Base-by-base conservation (phyloP, 2,329 filamentous ascomycete species). In the Claviceps sp. region DNA sequence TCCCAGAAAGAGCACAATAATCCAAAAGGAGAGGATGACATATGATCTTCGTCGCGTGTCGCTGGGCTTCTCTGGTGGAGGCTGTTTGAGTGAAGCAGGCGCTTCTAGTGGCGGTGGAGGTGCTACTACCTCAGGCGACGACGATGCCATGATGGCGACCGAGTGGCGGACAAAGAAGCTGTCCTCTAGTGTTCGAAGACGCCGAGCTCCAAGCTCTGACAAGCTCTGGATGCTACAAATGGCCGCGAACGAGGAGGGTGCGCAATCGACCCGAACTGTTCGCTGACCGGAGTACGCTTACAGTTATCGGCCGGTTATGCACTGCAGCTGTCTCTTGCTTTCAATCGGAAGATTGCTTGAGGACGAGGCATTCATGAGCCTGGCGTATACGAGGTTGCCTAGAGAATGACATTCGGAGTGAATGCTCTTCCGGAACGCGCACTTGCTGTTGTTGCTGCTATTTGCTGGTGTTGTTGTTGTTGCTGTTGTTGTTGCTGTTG, bases 1-100 rank as follows among this genome's bases (percentile, higher is more conserved):
- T 2, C 93, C 93, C 5, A 98, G 70, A 34, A 85, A 77, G 6
- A 95, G 65, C 6, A 95, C 87, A 39, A 97, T 81, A 5, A 82
- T 72, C 93, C 93, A 98, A 68, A 96, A 97, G 8, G 91, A 91
- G 55, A 86, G 66, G 55, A 98, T 82, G 49, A 97, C 85, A 55
- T 75, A 74, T 47, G 80, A 79, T 51, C 93, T 83, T 53, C 84
- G 79, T 62, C 78, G 79, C 49, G 84, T 73, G 56, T 85, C 82
- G 58, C 83, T 76, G 20, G 78, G 70, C 56, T 80, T 84, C 71
- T 97, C 90, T 34, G 88, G 83, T 39, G 90, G 88, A n/a, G 87
- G 85, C 48, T 71, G 64, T 52, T 60, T 62, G 50, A 51, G 50
- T 11, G 50, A 34, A 13, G 50, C 37, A 16, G 59, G 42, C 2